These are phyloP conservation scores for Mycena belliarum DNA, from an alignment of 768 basidiomycete genomes.

Conservation along the genomic window DNA sequence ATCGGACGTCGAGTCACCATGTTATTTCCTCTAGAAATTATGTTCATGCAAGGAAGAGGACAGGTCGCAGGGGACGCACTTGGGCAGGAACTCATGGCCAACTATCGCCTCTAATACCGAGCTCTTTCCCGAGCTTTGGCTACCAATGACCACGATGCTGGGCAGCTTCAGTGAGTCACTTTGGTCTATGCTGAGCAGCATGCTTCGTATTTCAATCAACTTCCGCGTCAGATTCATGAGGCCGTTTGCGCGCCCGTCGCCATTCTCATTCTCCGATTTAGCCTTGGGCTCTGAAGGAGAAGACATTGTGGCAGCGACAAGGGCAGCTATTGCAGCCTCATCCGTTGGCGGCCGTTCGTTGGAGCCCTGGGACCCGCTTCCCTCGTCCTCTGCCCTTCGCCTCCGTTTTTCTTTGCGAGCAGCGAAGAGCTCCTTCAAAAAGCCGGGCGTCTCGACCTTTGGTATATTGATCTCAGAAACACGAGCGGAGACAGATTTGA, in stretches of 20 bases:
- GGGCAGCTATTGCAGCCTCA: slow-evolving; percentile 66
- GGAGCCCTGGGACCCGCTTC: slow-evolving; percentile 34
- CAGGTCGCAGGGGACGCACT: slow-evolving; percentile 57
- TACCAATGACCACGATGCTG: slow-evolving; percentile 97
- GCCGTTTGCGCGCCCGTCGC: slow-evolving; percentile 68
- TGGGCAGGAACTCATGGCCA: slow-evolving; percentile 96
- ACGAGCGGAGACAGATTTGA: slow-evolving; percentile 59
- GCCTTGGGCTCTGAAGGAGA: slow-evolving; percentile 66
- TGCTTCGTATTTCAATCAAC: slow-evolving; percentile 92
- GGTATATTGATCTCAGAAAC: slow-evolving; percentile 64
- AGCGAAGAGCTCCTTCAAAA: slow-evolving; percentile 65
- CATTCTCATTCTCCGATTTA: slow-evolving; percentile 32
- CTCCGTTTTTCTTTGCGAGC: slow-evolving; percentile 32
- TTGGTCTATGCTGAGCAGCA: slow-evolving; percentile 96
- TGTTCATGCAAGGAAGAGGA: not conserved
- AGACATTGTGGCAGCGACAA: slow-evolving; percentile 77
- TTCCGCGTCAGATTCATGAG: slow-evolving; percentile 93
- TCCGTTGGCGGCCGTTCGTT: slow-evolving; percentile 57
- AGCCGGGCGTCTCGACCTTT: slow-evolving; percentile 57
- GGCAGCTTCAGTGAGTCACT: slow-evolving; percentile 92
- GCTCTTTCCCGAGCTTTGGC: slow-evolving; percentile 98
- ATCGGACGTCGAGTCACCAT: slow-evolving; percentile 99
- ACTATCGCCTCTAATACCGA: slow-evolving; percentile 97
- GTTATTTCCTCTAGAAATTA: slow-evolving; percentile 81
- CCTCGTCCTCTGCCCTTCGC: slow-evolving; percentile 32